These are phyloP conservation scores for Linderina pennispora DNA, from an alignment of 192 early-diverging fungal species.

Conservation along the genomic window DNA sequence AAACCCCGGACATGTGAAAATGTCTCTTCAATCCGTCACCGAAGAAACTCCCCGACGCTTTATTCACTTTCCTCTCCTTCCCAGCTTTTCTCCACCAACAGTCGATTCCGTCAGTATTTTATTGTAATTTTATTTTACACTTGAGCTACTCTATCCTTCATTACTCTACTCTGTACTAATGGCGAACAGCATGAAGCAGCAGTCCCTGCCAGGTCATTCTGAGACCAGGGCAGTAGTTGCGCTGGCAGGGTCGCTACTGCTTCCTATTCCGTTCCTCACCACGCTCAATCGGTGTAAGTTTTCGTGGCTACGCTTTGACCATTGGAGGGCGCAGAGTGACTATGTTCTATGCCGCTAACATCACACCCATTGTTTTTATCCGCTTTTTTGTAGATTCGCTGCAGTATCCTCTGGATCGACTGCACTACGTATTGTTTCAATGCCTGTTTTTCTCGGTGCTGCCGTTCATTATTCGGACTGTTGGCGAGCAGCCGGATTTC, in stretches of 20 bases:
- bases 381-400: conserved; percentile 12
- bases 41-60: too few relatives aligned
- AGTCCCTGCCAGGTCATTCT: conserved; percentile 7
- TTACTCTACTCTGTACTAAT: too few relatives aligned
- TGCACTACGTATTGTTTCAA: conserved; percentile 42
- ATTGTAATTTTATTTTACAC: too few relatives aligned
- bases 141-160: too few relatives aligned
- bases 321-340: background rate
- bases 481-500: background rate
- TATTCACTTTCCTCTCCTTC: too few relatives aligned
- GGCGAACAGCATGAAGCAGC: too few relatives aligned
- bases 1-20: too few relatives aligned
- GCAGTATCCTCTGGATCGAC: conserved; percentile 36
- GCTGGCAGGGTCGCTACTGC: conserved; percentile 8
- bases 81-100: too few relatives aligned
- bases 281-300: conserved; percentile 33
- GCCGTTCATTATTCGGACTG: background rate
- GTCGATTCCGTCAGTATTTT: too few relatives aligned
- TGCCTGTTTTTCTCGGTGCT: conserved; percentile 18
- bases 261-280: conserved; percentile 32
- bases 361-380: background rate
- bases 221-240: conserved; percentile 24
- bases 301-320: too few relatives aligned
- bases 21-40: too few relatives aligned
- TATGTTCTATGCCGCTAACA: background rate